phyloP scores from a whole-genome alignment of 345 rosid genomes.

The Gossypium ekmanianum region DNA sequence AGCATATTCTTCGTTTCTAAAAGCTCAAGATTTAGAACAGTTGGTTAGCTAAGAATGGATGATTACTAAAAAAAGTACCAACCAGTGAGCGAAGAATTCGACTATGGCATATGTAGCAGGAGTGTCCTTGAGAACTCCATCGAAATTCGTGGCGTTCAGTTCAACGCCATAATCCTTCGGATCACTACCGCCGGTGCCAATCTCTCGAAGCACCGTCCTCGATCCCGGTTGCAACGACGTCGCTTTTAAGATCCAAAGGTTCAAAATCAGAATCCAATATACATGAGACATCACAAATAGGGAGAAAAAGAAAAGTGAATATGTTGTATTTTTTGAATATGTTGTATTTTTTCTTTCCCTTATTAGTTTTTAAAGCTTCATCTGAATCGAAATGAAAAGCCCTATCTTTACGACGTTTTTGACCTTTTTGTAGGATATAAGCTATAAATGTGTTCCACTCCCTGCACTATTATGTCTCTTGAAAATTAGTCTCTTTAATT shows the following conservation, averaged over 20 bases:
- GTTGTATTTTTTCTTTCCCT: not conserved
- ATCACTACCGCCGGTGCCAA: conserved; percentile 26
- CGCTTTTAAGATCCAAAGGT: conserved; percentile 33
- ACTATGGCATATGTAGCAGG: conserved; percentile 78
- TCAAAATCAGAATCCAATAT: conserved; percentile 33
- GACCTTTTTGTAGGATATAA: not conserved
- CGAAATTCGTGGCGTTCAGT: conserved; percentile 66
- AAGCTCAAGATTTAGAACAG: not conserved
- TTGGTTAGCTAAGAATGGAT: not conserved
- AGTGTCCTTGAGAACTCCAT: conserved; percentile 53
- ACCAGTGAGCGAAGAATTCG: conserved; percentile 94
- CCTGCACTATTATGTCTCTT: too few relatives aligned
- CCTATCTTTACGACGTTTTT: not conserved
- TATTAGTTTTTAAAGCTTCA: not conserved
- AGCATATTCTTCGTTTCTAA: not conserved
- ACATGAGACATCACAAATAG: conserved; percentile 40
- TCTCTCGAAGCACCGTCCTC: conserved; percentile 59
- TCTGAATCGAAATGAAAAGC: not conserved
- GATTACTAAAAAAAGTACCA: conserved; percentile 13
- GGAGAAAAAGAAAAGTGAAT: not conserved
- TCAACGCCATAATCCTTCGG: conserved; percentile 60
- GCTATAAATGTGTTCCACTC: too few relatives aligned
- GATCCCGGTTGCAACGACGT: conserved; percentile 52
- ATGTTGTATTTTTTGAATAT: not conserved
- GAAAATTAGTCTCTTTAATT: too few relatives aligned